These are phyloP conservation scores for Rubus parviflorus DNA, from an alignment of 306 rosid genomes.

Conservation along the genomic window DNA sequence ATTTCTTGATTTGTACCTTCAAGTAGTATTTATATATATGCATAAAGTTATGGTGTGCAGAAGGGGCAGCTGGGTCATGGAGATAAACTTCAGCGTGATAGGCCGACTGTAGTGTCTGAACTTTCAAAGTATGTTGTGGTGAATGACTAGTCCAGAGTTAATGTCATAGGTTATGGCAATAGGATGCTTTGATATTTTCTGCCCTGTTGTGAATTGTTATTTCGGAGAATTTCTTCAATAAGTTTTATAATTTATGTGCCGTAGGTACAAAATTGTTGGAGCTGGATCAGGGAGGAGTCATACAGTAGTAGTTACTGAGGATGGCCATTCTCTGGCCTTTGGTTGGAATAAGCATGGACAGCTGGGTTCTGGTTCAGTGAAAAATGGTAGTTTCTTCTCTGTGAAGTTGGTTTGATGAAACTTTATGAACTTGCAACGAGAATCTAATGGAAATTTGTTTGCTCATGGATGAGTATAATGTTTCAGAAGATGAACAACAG, in stretches of 20 bases:
- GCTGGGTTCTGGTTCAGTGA: slow-evolving; percentile 76
- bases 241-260: not conserved
- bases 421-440: not conserved
- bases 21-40: slow-evolving; percentile 10
- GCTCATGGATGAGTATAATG: not conserved
- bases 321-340: slow-evolving; percentile 81
- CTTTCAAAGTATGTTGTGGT: slow-evolving; percentile 76
- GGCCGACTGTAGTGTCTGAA: slow-evolving; percentile 94
- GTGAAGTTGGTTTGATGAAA: slow-evolving; percentile 7
- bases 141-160: not conserved
- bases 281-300: slow-evolving; percentile 91
- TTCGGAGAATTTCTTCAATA: not conserved
- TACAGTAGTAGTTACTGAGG: slow-evolving; percentile 77
- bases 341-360: slow-evolving; percentile 99
- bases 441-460: slow-evolving; percentile 19
- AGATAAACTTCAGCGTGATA: slow-evolving; percentile 86
- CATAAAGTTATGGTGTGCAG: slow-evolving; percentile 46
- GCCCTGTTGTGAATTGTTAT: not conserved
- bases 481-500: not conserved
- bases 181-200: not conserved
- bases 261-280: slow-evolving; percentile 70
- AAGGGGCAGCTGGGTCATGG: slow-evolving; percentile 99
- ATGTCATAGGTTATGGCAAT: not conserved
- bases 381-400: slow-evolving; percentile 57
- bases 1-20: not conserved